These are phyloP conservation scores for Melampsora americana DNA, from an alignment of 1,284 basidiomycete genomes.

Conservation along the genomic window DNA sequence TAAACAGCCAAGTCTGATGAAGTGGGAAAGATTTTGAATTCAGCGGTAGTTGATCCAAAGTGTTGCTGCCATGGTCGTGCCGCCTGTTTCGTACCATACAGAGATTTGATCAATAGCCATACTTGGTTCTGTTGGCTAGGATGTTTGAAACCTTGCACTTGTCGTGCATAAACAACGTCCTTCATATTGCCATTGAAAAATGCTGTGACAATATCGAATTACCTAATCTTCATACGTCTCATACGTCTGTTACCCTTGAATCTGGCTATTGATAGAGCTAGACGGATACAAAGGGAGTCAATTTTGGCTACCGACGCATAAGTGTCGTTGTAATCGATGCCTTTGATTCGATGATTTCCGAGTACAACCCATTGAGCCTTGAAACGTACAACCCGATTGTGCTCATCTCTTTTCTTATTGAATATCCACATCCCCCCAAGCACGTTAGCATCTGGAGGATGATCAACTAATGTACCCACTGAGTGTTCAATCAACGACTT, in stretches of 20 bases:
- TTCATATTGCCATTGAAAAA: neutral
- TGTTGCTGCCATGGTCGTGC: neutral
- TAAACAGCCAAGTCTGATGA: neutral
- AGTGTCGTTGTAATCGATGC: neutral
- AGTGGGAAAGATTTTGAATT: neutral
- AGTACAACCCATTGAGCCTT: slow-evolving; percentile 22
- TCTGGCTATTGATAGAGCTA: neutral
- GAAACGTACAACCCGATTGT: neutral
- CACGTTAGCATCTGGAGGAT: slow-evolving; percentile 4
- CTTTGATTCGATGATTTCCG: slow-evolving; percentile 29
- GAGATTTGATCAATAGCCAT: neutral
- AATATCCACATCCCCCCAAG: slow-evolving; percentile 35
- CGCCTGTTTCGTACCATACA: neutral
- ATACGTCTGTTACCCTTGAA: too few species aligned
- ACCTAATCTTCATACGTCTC: too few species aligned
- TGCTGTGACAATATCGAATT: slow-evolving; percentile 5
- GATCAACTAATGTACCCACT: slow-evolving; percentile 2
- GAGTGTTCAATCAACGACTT: neutral
- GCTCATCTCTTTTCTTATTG: slow-evolving; percentile 16
- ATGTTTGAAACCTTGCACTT: neutral
- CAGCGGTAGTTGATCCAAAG: neutral
- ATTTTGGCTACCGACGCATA: neutral
- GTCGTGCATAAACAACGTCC: neutral
- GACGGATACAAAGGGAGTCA: neutral
- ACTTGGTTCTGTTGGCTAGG: neutral